Base-by-base conservation (phyloP, 768 basidiomycete genomes). In the Pleurotus tuoliensis region DNA sequence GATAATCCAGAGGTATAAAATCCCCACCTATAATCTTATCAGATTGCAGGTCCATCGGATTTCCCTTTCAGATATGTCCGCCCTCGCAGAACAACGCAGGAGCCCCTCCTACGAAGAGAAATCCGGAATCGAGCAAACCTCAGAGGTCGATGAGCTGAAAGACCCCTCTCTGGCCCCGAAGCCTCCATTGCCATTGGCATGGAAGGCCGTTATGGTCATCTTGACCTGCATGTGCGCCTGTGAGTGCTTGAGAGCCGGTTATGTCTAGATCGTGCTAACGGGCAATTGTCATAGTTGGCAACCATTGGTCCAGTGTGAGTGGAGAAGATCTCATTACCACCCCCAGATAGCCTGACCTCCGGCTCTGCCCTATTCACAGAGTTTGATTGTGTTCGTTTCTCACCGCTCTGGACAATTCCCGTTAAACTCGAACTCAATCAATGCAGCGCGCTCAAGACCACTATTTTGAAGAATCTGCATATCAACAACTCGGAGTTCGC, bases 401-500 rank as follows among this genome's bases (percentile, higher is more conserved):
- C 5, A 54, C 8, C 39, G 30, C 12, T 38, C 15, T 7, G n/a
- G 41, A 9, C n/a, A 16, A 7, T 34, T 56, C 39, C 43, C 46
- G 39, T 16, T 48, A 46, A 38, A 55, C 8, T 54, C 15, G 13
- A 12, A 34, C 8, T 12, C 30, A 11, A 34, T 34, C 30, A 11
- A 34, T 57, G 1, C 50, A 75, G 73, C 20, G 63, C 75, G 2
- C 59, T 73, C 55, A 76, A 74, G 61, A 76, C 74, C 6, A 76
- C 74, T 6, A 75, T 76, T 62, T 72, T 75, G 55, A 71, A 71
- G 38, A 68, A 74, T 59, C 67, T 71, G 1, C 59, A 74, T 27
- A 75, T 76, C 63, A 76, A 76, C 62, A 76, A 76, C 60, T 74
- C 75, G 3, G 66, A 76, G 56, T 76, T 76, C 57, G 73, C 75